A percentile compares a stretch with the other conserved stretches of the same genome.
phyloP scores from a whole-genome alignment of 768 basidiomycete species.

The Aureoboletus auriporus region DNA sequence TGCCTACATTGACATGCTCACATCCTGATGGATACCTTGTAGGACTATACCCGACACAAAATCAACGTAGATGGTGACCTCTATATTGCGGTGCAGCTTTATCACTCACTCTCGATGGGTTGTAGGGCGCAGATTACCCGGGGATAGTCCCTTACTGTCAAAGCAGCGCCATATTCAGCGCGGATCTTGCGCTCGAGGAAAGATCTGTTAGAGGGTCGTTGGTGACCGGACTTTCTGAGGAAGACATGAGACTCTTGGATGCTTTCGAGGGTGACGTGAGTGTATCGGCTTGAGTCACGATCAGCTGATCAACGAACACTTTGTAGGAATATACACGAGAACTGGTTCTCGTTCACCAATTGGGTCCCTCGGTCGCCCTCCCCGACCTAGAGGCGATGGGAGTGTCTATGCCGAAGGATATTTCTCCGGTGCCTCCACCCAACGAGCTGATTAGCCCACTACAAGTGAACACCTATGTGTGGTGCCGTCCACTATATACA shows the following conservation, averaged over 20 bases:
- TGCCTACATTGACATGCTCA: neutral
- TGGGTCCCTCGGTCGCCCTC: constrained; percentile 41
- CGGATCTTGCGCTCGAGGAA: constrained; percentile 56
- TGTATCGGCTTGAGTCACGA: constrained; percentile 2
- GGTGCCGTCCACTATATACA: constrained; percentile 36
- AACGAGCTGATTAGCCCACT: constrained; percentile 35
- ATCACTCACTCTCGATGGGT: constrained; percentile 6
- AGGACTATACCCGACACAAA: constrained; percentile 82
- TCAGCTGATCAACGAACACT: neutral
- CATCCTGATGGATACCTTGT: neutral
- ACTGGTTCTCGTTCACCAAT: constrained; percentile 50
- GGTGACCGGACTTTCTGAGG: constrained; percentile 62
- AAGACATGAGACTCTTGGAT: constrained; percentile 70
- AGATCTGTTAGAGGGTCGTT: constrained; percentile 73
- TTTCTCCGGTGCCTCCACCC: constrained; percentile 38
- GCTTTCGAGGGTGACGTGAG: constrained; percentile 77
- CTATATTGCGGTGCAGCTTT: neutral
- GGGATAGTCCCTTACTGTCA: constrained; percentile 63
- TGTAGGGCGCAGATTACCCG: constrained; percentile 73
- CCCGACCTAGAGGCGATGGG: constrained; percentile 17
- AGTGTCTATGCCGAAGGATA: constrained; percentile 34
- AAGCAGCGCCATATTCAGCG: constrained; percentile 44
- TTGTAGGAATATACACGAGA: constrained; percentile 69
- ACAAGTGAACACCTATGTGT: constrained; percentile 74
- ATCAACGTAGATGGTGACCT: constrained; percentile 51